These are phyloP conservation scores for Epichloe sp. DNA, from an alignment of 2,329 filamentous ascomycete genomes.

Conservation along the genomic window DNA sequence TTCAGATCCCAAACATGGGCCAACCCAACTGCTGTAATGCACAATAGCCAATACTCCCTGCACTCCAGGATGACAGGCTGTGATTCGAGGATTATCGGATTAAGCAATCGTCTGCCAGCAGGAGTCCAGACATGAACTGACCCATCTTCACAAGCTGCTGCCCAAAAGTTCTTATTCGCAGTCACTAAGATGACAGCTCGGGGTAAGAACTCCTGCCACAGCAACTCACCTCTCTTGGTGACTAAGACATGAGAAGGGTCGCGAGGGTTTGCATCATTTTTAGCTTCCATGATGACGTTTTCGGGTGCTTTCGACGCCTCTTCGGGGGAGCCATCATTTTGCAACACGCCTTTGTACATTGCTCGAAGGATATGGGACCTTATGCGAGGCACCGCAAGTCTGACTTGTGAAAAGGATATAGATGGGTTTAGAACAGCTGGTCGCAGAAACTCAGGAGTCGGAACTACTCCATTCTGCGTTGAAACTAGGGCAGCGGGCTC, in stretches of 20 bases:
- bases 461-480: slow-evolving; percentile 45
- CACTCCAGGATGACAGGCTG: slow-evolving; percentile 91
- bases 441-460: slow-evolving; percentile 71
- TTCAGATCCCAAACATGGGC: slow-evolving; percentile 91
- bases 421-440: slow-evolving; percentile 77
- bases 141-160: slow-evolving; percentile 85
- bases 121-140: slow-evolving; percentile 85
- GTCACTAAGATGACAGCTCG: slow-evolving; percentile 79
- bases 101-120: slow-evolving; percentile 73
- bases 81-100: slow-evolving; percentile 74
- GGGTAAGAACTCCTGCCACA: slow-evolving; percentile 94
- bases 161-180: slow-evolving; percentile 90
- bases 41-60: slow-evolving; percentile 77
- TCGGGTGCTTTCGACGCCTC: slow-evolving; percentile 51
- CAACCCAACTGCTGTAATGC: slow-evolving; percentile 76
- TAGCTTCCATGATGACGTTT: slow-evolving; percentile 74
- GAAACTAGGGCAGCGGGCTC: slow-evolving; percentile 58
- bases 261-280: slow-evolving; percentile 62
- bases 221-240: slow-evolving; percentile 61
- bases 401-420: slow-evolving; percentile 67
- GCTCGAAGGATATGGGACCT: slow-evolving; percentile 71
- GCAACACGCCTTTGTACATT: slow-evolving; percentile 53
- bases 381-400: slow-evolving; percentile 78
- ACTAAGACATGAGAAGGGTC: slow-evolving; percentile 79
- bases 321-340: slow-evolving; percentile 39